Evolutionary conservation across 495 filamentous ascomycete species (phyloP).

Genomic region (Talaromyces borbonicus): DNA sequence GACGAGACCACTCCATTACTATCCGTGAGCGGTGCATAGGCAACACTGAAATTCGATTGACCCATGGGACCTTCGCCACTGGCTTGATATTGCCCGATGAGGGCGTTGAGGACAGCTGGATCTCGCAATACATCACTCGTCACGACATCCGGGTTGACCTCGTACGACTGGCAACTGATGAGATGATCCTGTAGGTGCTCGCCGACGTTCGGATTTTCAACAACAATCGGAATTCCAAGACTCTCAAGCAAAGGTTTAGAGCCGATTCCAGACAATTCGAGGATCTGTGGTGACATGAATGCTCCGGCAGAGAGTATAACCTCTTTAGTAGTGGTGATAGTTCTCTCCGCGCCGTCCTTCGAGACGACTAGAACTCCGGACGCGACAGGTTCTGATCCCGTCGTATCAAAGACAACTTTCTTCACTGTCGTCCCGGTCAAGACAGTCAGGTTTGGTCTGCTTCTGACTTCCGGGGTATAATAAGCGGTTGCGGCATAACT

Average conservation of each 20-base stretch:
- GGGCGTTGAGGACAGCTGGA: constrained; percentile 21
- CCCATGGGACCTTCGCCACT: constrained; percentile 23
- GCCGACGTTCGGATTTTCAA: constrained; percentile 35
- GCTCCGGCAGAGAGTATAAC: constrained; percentile 53
- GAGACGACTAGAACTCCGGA: constrained; percentile 31
- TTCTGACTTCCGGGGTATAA: constrained; percentile 17
- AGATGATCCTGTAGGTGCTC: constrained; percentile 41
- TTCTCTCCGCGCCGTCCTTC: constrained; percentile 17
- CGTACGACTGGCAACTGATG: constrained; percentile 23
- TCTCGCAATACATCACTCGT: constrained; percentile 36
- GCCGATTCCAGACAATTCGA: constrained; percentile 57
- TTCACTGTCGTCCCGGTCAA: constrained; percentile 35
- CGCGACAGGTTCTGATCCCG: constrained; percentile 13
- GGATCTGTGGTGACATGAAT: constrained; percentile 42
- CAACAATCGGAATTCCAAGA: constrained; percentile 26
- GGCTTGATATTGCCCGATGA: constrained; percentile 26
- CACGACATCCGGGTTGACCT: constrained; percentile 27
- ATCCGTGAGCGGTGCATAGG: neutral
- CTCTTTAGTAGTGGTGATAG: constrained; percentile 39
- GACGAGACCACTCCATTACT: neutral
- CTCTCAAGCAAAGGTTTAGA: constrained; percentile 19
- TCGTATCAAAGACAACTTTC: constrained; percentile 23
- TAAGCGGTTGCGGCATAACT: constrained; percentile 30
- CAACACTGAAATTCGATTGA: neutral
- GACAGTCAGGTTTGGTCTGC: constrained; percentile 36